Evolutionary conservation across 1,284 basidiomycete genomes (phyloP), one percentile per base, ranked within the genome.

Genomic region (Austroboletus olivaceoglutinosus): DNA sequence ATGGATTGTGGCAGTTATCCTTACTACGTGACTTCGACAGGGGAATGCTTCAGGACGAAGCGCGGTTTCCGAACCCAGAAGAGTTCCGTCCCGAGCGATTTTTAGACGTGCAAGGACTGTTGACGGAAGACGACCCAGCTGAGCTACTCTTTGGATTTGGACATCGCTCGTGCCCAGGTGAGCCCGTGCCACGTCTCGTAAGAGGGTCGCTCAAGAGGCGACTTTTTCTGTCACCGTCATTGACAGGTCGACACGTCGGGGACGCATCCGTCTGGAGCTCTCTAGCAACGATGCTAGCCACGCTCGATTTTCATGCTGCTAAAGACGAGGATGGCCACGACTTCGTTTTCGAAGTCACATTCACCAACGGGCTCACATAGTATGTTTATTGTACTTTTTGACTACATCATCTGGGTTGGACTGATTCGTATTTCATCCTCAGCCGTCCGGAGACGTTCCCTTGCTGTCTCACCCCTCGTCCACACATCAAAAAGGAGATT

Each of bases 51-150:
- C 52, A 43, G 22, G 50, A 65, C 43, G 50, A 59, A 41, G 18
- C 30, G 11, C 48, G 45, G 22, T 62, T 61, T 19, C 52, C 49
- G 1, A 23, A 54, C 31, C 45, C 53, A 13, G 38, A 59, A 8
- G 48, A 18, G n/a, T 62, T 64, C 44, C 43, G 43, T 6, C 62
- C 62, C 0, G 62, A 64, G 30, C 39, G 58, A 33, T 62, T 63
- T 33, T 43, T 62, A 15, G 43, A 46, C 29, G 43, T 19, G 6
- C 18, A 60, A 22, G 60, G 58, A 1, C 23, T 37, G 22, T 19
- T 61, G 33, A 59, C 30, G 4, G 36, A 53, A 5, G 52, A 62
- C 10, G 42, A 51, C 22, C 54, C 58, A 2, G 6, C 27, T 7
- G 38, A 53, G 1, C 57, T 47, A 11, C 18, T 45, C 19, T 62